Evolutionary conservation across 2,329 filamentous ascomycete genomes (phyloP), one percentile per base, ranked within the genome.

Genomic region (Fusarium luffae): DNA sequence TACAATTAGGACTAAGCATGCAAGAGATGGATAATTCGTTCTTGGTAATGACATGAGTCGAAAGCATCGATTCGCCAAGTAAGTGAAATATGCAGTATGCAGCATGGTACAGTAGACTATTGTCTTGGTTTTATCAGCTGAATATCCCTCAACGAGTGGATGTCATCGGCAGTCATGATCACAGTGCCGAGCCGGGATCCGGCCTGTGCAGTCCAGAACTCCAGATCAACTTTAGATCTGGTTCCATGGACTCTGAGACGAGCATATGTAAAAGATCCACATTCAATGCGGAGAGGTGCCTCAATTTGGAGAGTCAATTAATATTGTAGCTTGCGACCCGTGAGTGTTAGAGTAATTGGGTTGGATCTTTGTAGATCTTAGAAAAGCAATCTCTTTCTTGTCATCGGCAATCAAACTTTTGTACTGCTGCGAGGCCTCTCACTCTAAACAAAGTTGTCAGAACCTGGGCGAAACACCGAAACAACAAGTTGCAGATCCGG

Each of bases 401-500:
- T 28, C 14, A 27, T 19, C n/a, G 27, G 7, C 16, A n/a, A 14
- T 21, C 4, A 27, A 51, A 34, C 34, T 10, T 4, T 16, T 41
- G n/a, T 28, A 8, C 49, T 41, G 32, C 16, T 51, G 32, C 14
- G 49, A 52, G 49, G 49, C 23, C 49, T 42, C 32, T 28, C 23
- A 14, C 10, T 14, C n/a, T 13, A 21, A 19, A 40, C 8, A 52
- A 14, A 52, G n/a, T 18, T 23, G 30, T 40, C 37, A n/a, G 16
- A 61, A 43, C 11, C n/a, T 49, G 23, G 37, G 42, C 42, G n/a
- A 70, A 58, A 58, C 58, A 52, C 42, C 46, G 34, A 69, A 61
- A 69, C 52, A 62, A 37, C 48, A 71, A 55, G 47, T 23, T 65
- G 59, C 43, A 66, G 55, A 70, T 71, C 67, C 65, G 46, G 54